phyloP scores from a whole-genome alignment of 169 alveolate species.

The Plasmodium chabaudi region DNA sequence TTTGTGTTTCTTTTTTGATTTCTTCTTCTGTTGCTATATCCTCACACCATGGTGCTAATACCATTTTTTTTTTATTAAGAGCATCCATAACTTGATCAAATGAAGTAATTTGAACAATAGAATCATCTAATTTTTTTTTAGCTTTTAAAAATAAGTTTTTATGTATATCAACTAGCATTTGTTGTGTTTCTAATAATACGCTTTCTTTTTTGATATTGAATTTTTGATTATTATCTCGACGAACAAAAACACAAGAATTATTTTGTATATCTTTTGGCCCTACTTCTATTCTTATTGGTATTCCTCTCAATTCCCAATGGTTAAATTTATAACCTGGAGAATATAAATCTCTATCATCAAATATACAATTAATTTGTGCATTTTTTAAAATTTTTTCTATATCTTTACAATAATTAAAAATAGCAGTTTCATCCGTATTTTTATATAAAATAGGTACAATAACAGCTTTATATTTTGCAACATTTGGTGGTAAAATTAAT shows the following conservation, averaged over 20 bases:
- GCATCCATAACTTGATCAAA: constrained; percentile 90
- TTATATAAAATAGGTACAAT: constrained; percentile 95
- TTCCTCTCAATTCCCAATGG: constrained; percentile 99
- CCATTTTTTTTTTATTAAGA: constrained; percentile 85
- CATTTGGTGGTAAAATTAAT: constrained; percentile 97
- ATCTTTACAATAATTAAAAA: constrained; percentile 71
- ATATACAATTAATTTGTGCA: constrained; percentile 80
- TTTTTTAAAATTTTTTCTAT: constrained; percentile 81
- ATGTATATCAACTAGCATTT: constrained; percentile 83
- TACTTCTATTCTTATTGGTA: constrained; percentile 98
- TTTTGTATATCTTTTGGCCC: constrained; percentile 97
- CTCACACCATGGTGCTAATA: constrained; percentile 94
- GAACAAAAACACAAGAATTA: constrained; percentile 91
- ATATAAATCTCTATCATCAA: constrained; percentile 95
- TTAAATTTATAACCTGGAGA: constrained; percentile 99
- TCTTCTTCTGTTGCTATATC: constrained; percentile 85
- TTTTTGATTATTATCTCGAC: constrained; percentile 92
- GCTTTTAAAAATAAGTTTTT: constrained; percentile 81
- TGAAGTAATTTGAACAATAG: constrained; percentile 78
- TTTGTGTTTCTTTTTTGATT: constrained; percentile 84
- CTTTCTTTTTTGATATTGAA: constrained; percentile 80
- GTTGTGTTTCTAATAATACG: constrained; percentile 77
- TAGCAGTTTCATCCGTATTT: constrained; percentile 72
- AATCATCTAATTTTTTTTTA: constrained; percentile 78
- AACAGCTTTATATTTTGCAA: constrained; percentile 96